Base-by-base conservation (phyloP, 2,329 filamentous ascomycete species). In the Ophiostoma sp. region DNA sequence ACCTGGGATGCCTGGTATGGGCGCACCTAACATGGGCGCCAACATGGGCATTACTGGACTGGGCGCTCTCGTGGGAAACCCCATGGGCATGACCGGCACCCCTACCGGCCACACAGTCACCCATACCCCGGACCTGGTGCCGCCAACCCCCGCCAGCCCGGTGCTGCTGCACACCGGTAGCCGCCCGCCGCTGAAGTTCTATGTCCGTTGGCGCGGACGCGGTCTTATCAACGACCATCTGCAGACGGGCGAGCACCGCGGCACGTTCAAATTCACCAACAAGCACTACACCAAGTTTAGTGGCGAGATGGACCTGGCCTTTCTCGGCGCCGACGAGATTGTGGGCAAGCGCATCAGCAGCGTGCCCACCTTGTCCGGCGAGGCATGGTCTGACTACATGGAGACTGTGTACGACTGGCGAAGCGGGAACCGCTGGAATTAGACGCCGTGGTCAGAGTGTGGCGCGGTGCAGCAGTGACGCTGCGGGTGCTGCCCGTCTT, bases 261-360 rank as follows among this genome's bases (percentile, higher is more conserved):
- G 75, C 12, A 70, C 69, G 27, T 72, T 76, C 71, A 73, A 69
- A 52, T 76, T 75, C 58, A 67, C 71, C 1, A 73, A 74, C 68
- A 71, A 73, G 44, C 71, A 73, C 65, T 76, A 74, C 72, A 72
- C 72, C 40, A 72, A 69, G 44, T 75, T 76, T 65, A 55, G 70
- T 0, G 74, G 72, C 64, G 66, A 72, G 64, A 72, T 73, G 66
- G 70, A 73, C 66, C 68, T 76, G 9, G 52, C 66, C n/a, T 73
- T 73, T 40, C 71, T 75, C 7, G 73, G 70, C 41, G 72, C 65
- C 2, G 64, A 67, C 66, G 49, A 70, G n/a, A 73, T 76, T 70
- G 73, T 67, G 1, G 74, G 71, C 64, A 73, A 72, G 49, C 75
- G 74, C 38, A 67, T 72, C 18, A 72, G 69, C 2, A 67, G 72